Percentiles rank a stretch among this genome's conserved stretches.
These are phyloP conservation scores for Candida yuanshanica DNA, from an alignment of 805 yeast species.

Conservation along the genomic window DNA sequence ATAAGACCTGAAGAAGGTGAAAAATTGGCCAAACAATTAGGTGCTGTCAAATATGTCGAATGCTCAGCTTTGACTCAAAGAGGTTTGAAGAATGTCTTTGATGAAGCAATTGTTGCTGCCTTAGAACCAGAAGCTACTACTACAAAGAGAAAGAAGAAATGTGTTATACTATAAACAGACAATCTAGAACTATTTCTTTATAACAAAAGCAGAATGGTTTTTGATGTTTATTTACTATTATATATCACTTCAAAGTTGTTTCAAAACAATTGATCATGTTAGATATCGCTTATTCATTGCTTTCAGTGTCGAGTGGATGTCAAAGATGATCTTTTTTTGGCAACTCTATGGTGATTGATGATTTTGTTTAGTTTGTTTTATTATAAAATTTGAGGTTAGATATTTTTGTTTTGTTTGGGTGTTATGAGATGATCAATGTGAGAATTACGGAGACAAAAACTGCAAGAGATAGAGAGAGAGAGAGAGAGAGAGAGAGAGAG, in stretches of 20 bases:
- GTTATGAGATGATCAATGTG: too few species aligned
- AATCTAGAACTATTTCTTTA: neutral
- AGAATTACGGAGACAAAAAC: neutral
- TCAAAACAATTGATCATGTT: neutral
- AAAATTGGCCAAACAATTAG: constrained; percentile 84
- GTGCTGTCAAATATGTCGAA: constrained; percentile 95
- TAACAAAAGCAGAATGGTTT: neutral
- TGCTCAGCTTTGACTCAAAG: constrained; percentile 97
- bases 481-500: neutral
- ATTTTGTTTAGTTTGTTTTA: neutral
- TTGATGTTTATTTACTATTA: too few species aligned
- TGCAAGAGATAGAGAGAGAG: neutral
- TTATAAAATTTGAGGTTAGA: neutral
- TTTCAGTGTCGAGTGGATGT: neutral
- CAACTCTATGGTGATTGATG: neutral
- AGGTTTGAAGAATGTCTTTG: constrained; percentile 96
- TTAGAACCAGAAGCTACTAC: constrained; percentile 92
- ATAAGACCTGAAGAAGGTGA: constrained; percentile 86
- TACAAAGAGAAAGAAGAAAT: constrained; percentile 67
- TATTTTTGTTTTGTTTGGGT: constrained; percentile 1
- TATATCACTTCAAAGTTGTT: neutral
- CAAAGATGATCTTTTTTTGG: neutral
- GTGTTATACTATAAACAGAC: constrained; percentile 53
- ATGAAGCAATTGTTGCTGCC: constrained; percentile 97
- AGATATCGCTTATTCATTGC: too few species aligned